phyloP scores from a whole-genome alignment of 805 yeast genomes.

The Kodamaea neixiangensis region DNA sequence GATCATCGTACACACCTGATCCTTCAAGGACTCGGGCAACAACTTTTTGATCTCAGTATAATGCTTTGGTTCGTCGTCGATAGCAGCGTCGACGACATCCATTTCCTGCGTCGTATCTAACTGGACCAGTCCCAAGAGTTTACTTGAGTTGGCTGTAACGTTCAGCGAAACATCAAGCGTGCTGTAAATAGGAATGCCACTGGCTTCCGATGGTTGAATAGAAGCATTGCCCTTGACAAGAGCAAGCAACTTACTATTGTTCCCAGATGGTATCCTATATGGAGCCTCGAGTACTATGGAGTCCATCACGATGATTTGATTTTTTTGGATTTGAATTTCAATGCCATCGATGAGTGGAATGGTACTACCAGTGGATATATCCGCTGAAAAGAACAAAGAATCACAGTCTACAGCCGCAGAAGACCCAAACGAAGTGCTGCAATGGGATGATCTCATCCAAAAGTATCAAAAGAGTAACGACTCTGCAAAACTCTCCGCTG shows the following conservation, averaged over 20 bases:
- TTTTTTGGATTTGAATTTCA: neutral
- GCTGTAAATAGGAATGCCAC: slow-evolving; percentile 8
- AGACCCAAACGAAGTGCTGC: neutral
- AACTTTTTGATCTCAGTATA: slow-evolving; percentile 26
- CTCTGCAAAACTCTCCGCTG: neutral
- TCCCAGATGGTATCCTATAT: neutral
- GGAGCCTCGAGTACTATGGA: neutral
- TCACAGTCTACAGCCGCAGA: neutral
- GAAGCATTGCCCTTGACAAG: neutral
- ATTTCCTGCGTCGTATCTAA: neutral
- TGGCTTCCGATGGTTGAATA: neutral
- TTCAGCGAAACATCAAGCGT: slow-evolving; percentile 13
- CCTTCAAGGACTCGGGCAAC: slow-evolving; percentile 31
- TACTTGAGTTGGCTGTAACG: slow-evolving; percentile 11
- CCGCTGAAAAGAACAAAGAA: neutral
- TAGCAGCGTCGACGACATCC: neutral
- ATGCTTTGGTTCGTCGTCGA: neutral
- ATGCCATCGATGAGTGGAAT: neutral
- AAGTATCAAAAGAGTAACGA: neutral
- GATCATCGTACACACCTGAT: slow-evolving; percentile 34
- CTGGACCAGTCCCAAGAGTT: slow-evolving; percentile 3
- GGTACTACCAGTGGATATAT: neutral
- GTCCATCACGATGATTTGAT: neutral
- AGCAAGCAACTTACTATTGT: neutral
- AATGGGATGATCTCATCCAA: slow-evolving; percentile 5